Conservation (phyloP, 257 asterid genomes). For the Gynochthodes officinalis region DNA sequence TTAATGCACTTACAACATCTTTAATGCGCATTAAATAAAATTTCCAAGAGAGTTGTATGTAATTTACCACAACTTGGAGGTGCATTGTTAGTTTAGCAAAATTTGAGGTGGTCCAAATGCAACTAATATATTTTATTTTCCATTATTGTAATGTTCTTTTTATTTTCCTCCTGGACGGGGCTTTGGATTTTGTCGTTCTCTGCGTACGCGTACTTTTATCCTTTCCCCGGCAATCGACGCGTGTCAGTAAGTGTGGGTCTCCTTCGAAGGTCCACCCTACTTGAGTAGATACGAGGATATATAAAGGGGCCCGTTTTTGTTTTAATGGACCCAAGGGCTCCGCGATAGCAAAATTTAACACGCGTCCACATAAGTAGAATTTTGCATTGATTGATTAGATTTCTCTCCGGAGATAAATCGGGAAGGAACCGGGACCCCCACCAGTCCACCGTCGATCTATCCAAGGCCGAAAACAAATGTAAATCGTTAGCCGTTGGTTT, state of each 20-base stretch:
- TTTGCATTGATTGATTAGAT: slow-evolving; percentile 16
- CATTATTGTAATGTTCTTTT: not conserved
- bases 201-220: not conserved
- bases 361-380: not conserved
- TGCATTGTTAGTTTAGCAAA: not conserved
- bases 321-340: no score
- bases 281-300: slow-evolving; percentile 16
- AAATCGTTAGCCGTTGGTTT: not conserved
- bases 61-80: not conserved
- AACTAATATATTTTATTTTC: not conserved
- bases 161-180: slow-evolving; percentile 2
- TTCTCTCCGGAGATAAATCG: slow-evolving; percentile 16
- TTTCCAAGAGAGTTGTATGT: no score
- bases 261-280: slow-evolving; percentile 2
- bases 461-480: not conserved
- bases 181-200: slow-evolving; percentile 21
- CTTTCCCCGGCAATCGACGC: slow-evolving; percentile 11
- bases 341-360: not conserved
- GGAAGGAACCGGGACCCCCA: slow-evolving; percentile 13
- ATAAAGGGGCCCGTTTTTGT: no score
- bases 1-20: no score
- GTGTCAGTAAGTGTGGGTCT: slow-evolving; percentile 9
- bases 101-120: not conserved
- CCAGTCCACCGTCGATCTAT: not conserved
- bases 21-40: no score